These are phyloP conservation scores for Anastatica hierochuntica DNA, from an alignment of 345 rosid species.

Conservation along the genomic window DNA sequence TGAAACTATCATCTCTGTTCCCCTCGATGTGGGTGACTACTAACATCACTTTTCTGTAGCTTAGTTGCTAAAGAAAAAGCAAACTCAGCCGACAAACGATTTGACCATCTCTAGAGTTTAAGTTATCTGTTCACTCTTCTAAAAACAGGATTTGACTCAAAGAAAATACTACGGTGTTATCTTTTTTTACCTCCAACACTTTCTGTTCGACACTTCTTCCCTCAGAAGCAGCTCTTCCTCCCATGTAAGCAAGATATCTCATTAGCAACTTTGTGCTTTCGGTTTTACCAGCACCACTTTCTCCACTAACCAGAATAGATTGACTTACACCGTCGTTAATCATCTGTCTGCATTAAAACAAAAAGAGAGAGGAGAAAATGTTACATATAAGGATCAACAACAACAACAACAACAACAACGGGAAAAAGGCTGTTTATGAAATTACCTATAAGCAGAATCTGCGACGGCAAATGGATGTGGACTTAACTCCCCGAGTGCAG, in stretches of 20 bases:
- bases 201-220: constrained; percentile 96
- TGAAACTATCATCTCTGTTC: constrained; percentile 6
- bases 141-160: constrained; percentile 1
- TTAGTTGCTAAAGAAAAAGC: constrained; percentile 4
- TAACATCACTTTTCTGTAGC: constrained; percentile 7
- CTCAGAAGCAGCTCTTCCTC: constrained; percentile 92
- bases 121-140: not conserved
- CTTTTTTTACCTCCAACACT: constrained; percentile 73
- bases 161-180: not conserved
- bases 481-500: constrained; percentile 84
- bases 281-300: constrained; percentile 99
- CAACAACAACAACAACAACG: not conserved
- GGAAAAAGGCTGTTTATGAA: not conserved
- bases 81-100: not conserved
- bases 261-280: constrained; percentile 95
- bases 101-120: constrained; percentile 3
- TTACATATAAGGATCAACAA: not conserved
- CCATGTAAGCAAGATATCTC: constrained; percentile 99
- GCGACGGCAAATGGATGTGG: constrained; percentile 99
- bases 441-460: constrained; percentile 96
- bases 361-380: not conserved
- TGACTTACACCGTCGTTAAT: constrained; percentile 86
- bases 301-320: constrained; percentile 95
- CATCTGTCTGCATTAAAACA: constrained; percentile 58
- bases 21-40: not conserved